Evolutionary conservation across 768 basidiomycete genomes (phyloP).

Genomic region (Epithele typhae): DNA sequence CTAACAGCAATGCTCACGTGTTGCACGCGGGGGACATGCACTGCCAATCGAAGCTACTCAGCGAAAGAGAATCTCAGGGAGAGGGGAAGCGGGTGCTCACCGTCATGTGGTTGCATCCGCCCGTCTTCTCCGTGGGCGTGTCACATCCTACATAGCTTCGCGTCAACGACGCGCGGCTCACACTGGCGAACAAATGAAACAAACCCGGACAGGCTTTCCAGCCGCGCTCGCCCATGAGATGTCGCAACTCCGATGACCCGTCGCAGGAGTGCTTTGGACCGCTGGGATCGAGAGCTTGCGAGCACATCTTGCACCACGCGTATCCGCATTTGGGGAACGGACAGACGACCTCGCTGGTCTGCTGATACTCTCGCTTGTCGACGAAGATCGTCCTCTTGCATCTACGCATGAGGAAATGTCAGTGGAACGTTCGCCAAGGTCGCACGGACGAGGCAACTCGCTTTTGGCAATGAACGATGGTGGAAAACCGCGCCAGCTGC

Average conservation of each 20-base stretch:
- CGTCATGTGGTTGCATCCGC: slow-evolving; percentile 35
- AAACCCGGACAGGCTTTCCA: slow-evolving; percentile 70
- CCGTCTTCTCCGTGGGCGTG: slow-evolving; percentile 29
- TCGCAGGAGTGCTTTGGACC: slow-evolving; percentile 54
- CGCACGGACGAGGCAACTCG: too few relatives aligned
- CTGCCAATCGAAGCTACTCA: too few relatives aligned
- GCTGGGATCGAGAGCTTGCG: slow-evolving; percentile 32
- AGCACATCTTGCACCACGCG: slow-evolving; percentile 61
- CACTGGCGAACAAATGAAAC: too few relatives aligned
- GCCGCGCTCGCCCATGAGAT: slow-evolving; percentile 47
- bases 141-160: too few relatives aligned
- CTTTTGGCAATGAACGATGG: slow-evolving; percentile 47
- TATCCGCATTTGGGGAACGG: slow-evolving; percentile 44
- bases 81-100: too few relatives aligned
- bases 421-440: too few relatives aligned
- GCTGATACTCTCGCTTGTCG: slow-evolving; percentile 43
- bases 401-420: too few relatives aligned
- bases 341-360: slow-evolving; percentile 40
- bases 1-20: slow-evolving; percentile 23
- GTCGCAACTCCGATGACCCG: slow-evolving; percentile 48
- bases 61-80: too few relatives aligned
- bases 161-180: too few relatives aligned
- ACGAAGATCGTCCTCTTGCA: slow-evolving; percentile 47
- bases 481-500: slow-evolving; percentile 39
- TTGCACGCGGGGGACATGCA: slow-evolving; percentile 31